Evolutionary conservation across 257 asterid genomes (phyloP), one percentile per base, ranked within the genome.

Genomic region (Salvia hispanica): DNA sequence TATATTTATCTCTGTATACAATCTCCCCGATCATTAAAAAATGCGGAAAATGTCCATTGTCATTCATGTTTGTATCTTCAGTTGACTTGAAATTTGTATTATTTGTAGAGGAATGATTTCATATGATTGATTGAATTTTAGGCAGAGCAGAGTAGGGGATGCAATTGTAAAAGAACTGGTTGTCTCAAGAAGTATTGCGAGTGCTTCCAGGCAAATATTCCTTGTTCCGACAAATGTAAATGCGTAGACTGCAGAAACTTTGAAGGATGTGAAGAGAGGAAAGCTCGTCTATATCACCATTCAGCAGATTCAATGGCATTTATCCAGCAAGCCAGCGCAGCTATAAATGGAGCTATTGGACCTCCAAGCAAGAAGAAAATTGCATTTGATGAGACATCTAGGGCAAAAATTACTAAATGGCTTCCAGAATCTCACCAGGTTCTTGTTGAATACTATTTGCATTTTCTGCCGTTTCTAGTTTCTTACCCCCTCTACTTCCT

Each of bases 131-230:
- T 25, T 55, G 74, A 44, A 72, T 70, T 74, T 52, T 77, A 87
- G 96, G 90, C 70, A 4, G 88, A 77, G 67, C 90, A 89, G 72
- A 77, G 77, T 69, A 89, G 75, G 74, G 96, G 96, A 61, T 89
- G 96, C 81, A 72, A 86, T 61, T 84, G 96, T 75, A 89, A 86
- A 71, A 86, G 85, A 66, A 78, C 95, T 9, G 88, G 86, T 21
- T 89, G 95, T 58, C 95, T 85, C 43, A 89, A 89, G 91, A 85
- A 77, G 82, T 89, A 89, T 72, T 89, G 96, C 28, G 95, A 89
- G 76, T 89, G 96, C 75, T 87, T 83, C 79, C 92, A 82, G 80
- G 96, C 92, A 53, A 89, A 80, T 65, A 77, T 83, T 76, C 76
- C 65, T 14, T 89, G 95, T 80, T 89, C 96, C 10, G 90, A 80